A percentile compares a stretch with the other conserved stretches of the same genome.
These are phyloP conservation scores for Astrephomene gubernaculifera DNA, from an alignment of 139 green algal species.

Conservation along the genomic window DNA sequence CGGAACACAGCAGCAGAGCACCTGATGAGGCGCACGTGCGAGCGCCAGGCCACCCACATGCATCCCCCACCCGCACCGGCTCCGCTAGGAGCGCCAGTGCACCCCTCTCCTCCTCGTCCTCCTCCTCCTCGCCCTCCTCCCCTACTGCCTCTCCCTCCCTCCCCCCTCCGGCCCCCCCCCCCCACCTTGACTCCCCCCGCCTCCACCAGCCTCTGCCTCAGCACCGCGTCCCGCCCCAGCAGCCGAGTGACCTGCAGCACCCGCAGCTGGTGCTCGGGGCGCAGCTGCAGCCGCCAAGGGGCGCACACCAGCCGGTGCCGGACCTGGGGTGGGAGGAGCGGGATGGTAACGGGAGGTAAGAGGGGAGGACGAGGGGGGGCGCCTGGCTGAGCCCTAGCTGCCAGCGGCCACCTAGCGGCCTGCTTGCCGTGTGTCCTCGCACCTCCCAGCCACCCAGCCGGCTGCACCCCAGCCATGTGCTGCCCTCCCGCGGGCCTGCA, in stretches of 20 bases:
- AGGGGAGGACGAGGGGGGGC: not conserved
- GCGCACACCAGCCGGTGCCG: constrained; percentile 38
- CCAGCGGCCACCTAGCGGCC: too few relatives aligned
- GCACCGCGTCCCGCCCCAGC: constrained; percentile 40
- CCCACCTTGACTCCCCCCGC: constrained; percentile 44
- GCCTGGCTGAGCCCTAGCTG: too few relatives aligned
- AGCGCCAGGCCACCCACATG: too few relatives aligned
- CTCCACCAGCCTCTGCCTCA: constrained; percentile 48
- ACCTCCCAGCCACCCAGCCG: too few relatives aligned
- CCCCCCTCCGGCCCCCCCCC: not conserved
- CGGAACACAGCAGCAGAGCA: too few relatives aligned
- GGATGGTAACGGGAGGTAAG: not conserved
- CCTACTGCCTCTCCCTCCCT: not conserved
- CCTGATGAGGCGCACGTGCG: too few relatives aligned
- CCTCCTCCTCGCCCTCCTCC: not conserved
- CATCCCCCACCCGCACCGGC: not conserved
- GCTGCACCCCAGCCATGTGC: too few relatives aligned
- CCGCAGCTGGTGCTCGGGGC: constrained; percentile 54
- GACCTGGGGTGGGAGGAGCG: constrained; percentile 18
- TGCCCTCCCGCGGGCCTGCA: too few relatives aligned
- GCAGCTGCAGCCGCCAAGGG: constrained; percentile 19
- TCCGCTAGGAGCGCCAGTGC: not conserved
- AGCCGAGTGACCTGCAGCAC: constrained; percentile 60
- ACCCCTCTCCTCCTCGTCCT: not conserved
- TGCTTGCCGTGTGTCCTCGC: too few relatives aligned